Percentiles rank a stretch among this genome's conserved stretches.
phyloP scores from a whole-genome alignment of 495 filamentous ascomycete species.

The Penicillium coffeae region DNA sequence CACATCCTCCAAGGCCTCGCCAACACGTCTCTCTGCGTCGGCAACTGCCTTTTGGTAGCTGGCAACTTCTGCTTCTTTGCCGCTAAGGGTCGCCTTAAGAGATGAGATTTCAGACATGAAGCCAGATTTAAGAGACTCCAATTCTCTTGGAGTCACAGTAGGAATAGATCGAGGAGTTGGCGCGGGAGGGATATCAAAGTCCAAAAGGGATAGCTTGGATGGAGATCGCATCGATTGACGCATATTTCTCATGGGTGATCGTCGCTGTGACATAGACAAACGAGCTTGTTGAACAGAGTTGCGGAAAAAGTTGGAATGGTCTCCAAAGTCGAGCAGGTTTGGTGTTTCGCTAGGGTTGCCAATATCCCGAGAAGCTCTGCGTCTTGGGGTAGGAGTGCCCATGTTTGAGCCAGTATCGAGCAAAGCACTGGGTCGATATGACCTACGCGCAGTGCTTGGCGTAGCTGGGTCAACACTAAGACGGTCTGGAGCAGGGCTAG shows the following conservation, averaged over 20 bases:
- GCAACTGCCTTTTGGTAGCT: constrained; percentile 79
- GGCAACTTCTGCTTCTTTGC: constrained; percentile 83
- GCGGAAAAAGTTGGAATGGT: constrained; percentile 60
- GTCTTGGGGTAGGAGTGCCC: constrained; percentile 58
- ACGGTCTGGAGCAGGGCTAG: constrained; percentile 20
- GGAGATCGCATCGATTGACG: constrained; percentile 37
- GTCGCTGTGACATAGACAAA: constrained; percentile 42
- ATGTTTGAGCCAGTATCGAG: constrained; percentile 38
- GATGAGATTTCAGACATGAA: constrained; percentile 88
- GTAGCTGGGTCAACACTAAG: constrained; percentile 27
- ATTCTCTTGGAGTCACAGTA: constrained; percentile 82
- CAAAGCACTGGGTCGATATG: constrained; percentile 28
- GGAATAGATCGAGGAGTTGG: constrained; percentile 91
- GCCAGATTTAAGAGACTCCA: constrained; percentile 83
- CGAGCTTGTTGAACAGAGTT: constrained; percentile 35
- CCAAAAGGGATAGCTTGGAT: constrained; percentile 58
- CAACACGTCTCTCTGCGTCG: constrained; percentile 89
- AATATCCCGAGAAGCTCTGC: constrained; percentile 57
- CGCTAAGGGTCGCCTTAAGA: constrained; percentile 80
- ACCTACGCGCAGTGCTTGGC: constrained; percentile 32
- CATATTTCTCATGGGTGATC: constrained; percentile 36
- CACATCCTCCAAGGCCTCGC: constrained; percentile 74
- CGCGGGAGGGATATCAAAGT: constrained; percentile 87
- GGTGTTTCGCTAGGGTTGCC: constrained; percentile 23
- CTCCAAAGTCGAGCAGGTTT: constrained; percentile 81